Base-by-base conservation (phyloP, 345 rosid genomes). In the Sonneratia alba region DNA sequence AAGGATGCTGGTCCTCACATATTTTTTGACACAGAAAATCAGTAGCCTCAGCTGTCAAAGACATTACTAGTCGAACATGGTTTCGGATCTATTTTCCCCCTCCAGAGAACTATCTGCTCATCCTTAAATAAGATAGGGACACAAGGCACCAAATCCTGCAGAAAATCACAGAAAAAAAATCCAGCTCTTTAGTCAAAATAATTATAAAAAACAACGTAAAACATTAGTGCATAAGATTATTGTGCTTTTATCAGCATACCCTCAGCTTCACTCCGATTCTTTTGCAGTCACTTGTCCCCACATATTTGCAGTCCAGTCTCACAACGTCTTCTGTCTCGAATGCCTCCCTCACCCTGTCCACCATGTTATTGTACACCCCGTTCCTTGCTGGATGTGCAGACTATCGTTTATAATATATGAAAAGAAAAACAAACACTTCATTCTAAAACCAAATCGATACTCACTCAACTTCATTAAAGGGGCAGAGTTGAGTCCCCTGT, bases 91-190 rank as follows among this genome's bases (percentile, higher is more conserved):
- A 56, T 71, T 67, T 74, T 86, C 61, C 98, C 95, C 80, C 84
- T 85, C 97, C 96, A 94, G 72, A 91, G 85, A 79, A 91, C 81
- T 65, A 89, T 88, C 77, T 94, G 97, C 72, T 88, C 96, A 57
- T 87, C 97, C 89, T 87, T 91, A 73, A 94, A 87, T 78, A 91
- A 70, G 74, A 94, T 85, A 12, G 97, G 98, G 70, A 87, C 78
- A 63, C 91, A 89, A 22, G 95, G 97, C 36, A 91, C 94, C 87
- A 89, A 78, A 84, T 88, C 96, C 97, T 91, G 85, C 81, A 82
- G 62, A 70, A 42, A 62, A 62, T 12, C 18, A 27, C 1, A 11
- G 6, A 62, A 34, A 11, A 11, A 13, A 0, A 18, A 13, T 12
- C 19, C 7, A 2, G 10, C 19, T 12, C 10, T 34, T 62, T 10